Conservation (phyloP, 345 rosid genomes). For the Heritiera littoralis region DNA sequence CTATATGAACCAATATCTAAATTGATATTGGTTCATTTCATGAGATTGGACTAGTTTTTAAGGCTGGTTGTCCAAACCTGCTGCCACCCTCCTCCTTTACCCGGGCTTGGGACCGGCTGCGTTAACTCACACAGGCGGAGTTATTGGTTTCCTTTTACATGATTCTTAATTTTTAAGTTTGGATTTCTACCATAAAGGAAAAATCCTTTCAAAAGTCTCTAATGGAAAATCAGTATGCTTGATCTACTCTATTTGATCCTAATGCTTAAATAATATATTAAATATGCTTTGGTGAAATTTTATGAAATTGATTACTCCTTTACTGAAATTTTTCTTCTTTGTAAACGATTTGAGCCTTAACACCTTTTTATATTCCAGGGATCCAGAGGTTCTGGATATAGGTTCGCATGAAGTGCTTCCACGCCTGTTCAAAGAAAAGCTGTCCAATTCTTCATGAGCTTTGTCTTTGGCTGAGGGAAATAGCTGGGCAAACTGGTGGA, state of each 20-base stretch:
- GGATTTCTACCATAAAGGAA: neutral
- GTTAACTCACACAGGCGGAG: too few relatives aligned
- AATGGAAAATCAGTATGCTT: neutral
- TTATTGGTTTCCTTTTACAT: neutral
- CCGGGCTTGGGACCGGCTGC: too few relatives aligned
- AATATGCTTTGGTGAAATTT: neutral
- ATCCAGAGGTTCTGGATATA: constrained; percentile 74
- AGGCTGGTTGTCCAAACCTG: too few relatives aligned
- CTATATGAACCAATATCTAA: too few relatives aligned
- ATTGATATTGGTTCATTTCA: too few relatives aligned
- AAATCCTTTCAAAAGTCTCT: neutral
- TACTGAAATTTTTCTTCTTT: neutral
- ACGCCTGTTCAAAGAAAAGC: constrained; percentile 68
- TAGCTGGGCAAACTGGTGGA: neutral
- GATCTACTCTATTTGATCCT: neutral
- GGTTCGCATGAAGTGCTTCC: constrained; percentile 83
- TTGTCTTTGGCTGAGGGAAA: constrained; percentile 10
- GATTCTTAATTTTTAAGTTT: neutral
- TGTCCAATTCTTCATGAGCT: constrained; percentile 33
- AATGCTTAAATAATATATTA: neutral
- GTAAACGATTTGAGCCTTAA: neutral
- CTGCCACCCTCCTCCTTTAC: too few relatives aligned
- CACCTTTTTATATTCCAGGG: constrained; percentile 48
- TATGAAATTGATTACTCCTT: neutral
- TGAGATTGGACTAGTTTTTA: too few relatives aligned